Evolutionary conservation across 2,329 filamentous ascomycete genomes (phyloP).

Genomic region (Xylariales sp.): DNA sequence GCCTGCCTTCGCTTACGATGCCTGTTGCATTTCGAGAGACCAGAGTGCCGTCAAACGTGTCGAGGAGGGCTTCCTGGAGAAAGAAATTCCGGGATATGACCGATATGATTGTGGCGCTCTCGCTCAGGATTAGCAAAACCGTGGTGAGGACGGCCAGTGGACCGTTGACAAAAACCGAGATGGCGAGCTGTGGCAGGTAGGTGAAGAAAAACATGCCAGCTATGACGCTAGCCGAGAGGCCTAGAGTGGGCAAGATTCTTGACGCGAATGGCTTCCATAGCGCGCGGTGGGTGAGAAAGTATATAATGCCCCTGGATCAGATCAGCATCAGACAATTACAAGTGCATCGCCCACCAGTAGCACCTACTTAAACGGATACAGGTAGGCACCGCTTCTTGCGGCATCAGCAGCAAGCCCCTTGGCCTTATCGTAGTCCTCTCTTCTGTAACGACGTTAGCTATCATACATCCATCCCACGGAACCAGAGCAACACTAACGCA

Average conservation of each 20-base stretch:
- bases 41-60: conserved; percentile 80
- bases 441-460: conserved; percentile 31
- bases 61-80: conserved; percentile 75
- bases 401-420: conserved; percentile 62
- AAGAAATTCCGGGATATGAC: conserved; percentile 64
- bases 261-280: conserved; percentile 57
- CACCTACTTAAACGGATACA: conserved; percentile 72
- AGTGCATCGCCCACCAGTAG: background rate
- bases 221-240: conserved; percentile 69
- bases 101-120: conserved; percentile 56
- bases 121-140: conserved; percentile 61
- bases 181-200: conserved; percentile 77
- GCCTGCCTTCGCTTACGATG: conserved; percentile 70
- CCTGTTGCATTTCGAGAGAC: conserved; percentile 44
- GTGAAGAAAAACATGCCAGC: conserved; percentile 82
- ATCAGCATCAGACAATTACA: conserved; percentile 1
- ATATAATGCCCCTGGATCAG: conserved; percentile 46
- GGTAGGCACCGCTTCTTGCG: conserved; percentile 70
- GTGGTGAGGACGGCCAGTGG: conserved; percentile 74
- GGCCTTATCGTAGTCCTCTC: conserved; percentile 69
- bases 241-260: conserved; percentile 56
- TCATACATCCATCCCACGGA: background rate
- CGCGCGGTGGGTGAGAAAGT: conserved; percentile 50
- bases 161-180: conserved; percentile 81
- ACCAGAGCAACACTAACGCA: conserved; percentile 29